Conservation (phyloP, 1,284 basidiomycete species). For the Quambalaria eucalypti region DNA sequence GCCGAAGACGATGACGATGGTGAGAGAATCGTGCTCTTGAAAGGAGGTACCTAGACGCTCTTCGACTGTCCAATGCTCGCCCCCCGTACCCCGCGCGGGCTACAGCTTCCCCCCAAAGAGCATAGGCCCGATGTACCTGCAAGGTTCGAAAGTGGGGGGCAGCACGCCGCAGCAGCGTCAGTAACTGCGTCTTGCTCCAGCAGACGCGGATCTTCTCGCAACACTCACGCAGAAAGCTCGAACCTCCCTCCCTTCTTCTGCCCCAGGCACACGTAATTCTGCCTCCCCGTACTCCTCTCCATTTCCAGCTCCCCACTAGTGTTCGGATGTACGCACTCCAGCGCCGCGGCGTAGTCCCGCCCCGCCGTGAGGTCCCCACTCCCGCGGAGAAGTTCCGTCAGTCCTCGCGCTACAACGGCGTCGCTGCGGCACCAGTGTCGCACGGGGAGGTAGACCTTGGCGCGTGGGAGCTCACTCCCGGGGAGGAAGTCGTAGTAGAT, state of each 20-base stretch:
- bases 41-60: too few species aligned
- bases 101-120: too few species aligned
- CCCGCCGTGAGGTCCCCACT: not conserved
- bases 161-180: too few species aligned
- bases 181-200: too few species aligned
- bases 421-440: not conserved
- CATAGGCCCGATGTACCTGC: too few species aligned
- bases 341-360: not conserved
- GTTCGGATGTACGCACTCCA: not conserved
- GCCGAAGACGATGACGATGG: too few species aligned
- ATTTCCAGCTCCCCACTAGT: not conserved
- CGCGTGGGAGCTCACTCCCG: not conserved
- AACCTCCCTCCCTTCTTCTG: not conserved
- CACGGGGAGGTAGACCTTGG: constrained; percentile 1
- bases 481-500: not conserved
- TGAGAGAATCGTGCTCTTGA: too few species aligned
- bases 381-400: not conserved
- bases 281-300: too few species aligned
- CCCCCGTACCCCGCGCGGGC: too few species aligned
- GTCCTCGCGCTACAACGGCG: not conserved
- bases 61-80: too few species aligned
- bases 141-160: too few species aligned
- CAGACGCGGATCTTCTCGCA: too few species aligned
- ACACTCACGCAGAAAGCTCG: not conserved
- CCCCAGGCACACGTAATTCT: not conserved